Evolutionary conservation across 345 rosid species (phyloP), one percentile per base, ranked within the genome.

Genomic region (Populus tremula): DNA sequence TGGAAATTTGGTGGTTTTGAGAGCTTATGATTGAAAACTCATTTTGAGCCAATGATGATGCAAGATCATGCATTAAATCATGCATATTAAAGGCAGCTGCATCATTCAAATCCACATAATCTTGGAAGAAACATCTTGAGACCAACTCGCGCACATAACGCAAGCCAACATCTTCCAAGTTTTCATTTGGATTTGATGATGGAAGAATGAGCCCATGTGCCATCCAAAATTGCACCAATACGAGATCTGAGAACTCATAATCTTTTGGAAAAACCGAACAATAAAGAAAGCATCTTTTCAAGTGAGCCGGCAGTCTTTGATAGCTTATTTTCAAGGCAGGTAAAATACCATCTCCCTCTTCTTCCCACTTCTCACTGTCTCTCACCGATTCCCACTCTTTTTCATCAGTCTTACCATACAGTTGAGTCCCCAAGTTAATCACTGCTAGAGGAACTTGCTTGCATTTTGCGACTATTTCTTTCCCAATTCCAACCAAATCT

Each of bases 61-160:
- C 83, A 31, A 87, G 75, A 14, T 87, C 85, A 13, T 81, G 81
- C 18, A 84, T 73, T 31, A 85, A 74, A 75, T 82, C 85, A 25
- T 84, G 87, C 86, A 85, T 83, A 38, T 36, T 25, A 68, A 75
- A 71, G 4, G 0, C 2, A 23, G 29, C 3, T 0, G 10, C 10
- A 14, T 0, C 21, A 16, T 8, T 18, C 12, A 0, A 23, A 1
- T 65, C 69, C 0, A 35, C 18, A 5, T 72, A 47, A 70, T 79
- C 84, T 59, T 78, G 81, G 41, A 86, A 82, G 72, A 86, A 84
- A 3, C 81, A 86, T 45, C 84, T 79, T 1, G 76, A 70, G 49
- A 45, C 12, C 49, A 45, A 45, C 49, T 38, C 41, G 8, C 0
- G 41, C 41, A 38, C 41, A 16, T 45, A 86, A 17, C 63, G 75